These are phyloP conservation scores for Pseudozyma pruni DNA, from an alignment of 1,284 basidiomycete species.

Conservation along the genomic window DNA sequence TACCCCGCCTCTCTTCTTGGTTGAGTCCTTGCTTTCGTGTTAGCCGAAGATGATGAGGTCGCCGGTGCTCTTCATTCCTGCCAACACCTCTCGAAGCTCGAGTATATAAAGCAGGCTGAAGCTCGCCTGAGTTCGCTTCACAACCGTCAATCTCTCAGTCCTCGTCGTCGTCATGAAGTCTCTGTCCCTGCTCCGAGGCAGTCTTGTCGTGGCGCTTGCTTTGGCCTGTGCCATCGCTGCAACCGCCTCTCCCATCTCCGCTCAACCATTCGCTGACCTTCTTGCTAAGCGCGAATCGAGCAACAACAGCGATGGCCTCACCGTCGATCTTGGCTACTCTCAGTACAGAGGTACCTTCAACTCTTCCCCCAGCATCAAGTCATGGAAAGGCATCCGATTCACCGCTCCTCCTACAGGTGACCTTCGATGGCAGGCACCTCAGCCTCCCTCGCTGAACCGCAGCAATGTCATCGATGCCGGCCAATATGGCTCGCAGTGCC, in stretches of 20 bases:
- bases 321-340: slow-evolving; percentile 35
- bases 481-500: slow-evolving; percentile 26
- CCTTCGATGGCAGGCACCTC: slow-evolving; percentile 38
- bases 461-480: slow-evolving; percentile 21
- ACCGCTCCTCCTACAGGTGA: slow-evolving; percentile 24
- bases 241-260: slow-evolving; percentile 14
- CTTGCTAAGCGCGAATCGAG: slow-evolving; percentile 8
- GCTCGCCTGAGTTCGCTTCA: too few relatives aligned
- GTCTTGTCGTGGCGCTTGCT: slow-evolving; percentile 12
- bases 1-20: neutral
- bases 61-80: neutral
- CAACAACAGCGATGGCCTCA: slow-evolving; percentile 11
- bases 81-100: too few relatives aligned
- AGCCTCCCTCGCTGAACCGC: slow-evolving; percentile 20
- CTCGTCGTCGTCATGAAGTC: slow-evolving; percentile 1
- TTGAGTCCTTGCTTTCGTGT: too few relatives aligned
- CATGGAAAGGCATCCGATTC: slow-evolving; percentile 48
- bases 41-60: neutral
- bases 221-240: neutral
- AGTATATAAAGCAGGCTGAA: too few relatives aligned
- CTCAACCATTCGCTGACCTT: slow-evolving; percentile 26
- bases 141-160: neutral
- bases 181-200: slow-evolving; percentile 6
- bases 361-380: slow-evolving; percentile 17
- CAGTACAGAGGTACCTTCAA: slow-evolving; percentile 27